A percentile compares a stretch with the other conserved stretches of the same genome.
Evolutionary conservation across 129 eudicot genomes (phyloP).

Genomic region (Pseudognaphalium luteoalbum): DNA sequence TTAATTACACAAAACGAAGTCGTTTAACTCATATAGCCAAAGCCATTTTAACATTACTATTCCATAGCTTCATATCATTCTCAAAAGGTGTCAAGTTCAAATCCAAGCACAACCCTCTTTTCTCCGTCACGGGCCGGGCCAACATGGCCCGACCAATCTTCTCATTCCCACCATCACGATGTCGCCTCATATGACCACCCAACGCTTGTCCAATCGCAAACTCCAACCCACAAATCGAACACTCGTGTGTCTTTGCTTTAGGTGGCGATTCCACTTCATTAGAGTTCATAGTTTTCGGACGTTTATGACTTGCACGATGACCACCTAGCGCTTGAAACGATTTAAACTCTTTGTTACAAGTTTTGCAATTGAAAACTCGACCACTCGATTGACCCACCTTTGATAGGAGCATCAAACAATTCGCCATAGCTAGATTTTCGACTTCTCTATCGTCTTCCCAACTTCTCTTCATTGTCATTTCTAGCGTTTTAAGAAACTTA

Average conservation of each 20-base stretch:
- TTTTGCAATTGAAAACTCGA: slow-evolving; percentile 45
- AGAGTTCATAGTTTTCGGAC: background rate
- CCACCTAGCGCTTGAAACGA: slow-evolving; percentile 68
- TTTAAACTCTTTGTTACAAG: slow-evolving; percentile 36
- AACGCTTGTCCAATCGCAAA: slow-evolving; percentile 57
- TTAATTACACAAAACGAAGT: background rate
- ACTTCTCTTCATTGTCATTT: slow-evolving; percentile 37
- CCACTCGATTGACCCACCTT: slow-evolving; percentile 27
- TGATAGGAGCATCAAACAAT: slow-evolving; percentile 50
- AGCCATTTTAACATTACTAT: slow-evolving; percentile 23
- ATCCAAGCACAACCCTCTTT: slow-evolving; percentile 44
- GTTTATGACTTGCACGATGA: slow-evolving; percentile 66
- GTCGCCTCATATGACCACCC: slow-evolving; percentile 76
- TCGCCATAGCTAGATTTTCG: slow-evolving; percentile 52
- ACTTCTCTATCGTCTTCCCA: slow-evolving; percentile 35
- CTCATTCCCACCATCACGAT: slow-evolving; percentile 33
- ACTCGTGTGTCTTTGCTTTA: slow-evolving; percentile 46
- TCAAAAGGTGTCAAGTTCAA: slow-evolving; percentile 51
- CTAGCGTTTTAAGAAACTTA: background rate
- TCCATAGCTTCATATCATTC: slow-evolving; percentile 37
- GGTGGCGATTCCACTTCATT: background rate
- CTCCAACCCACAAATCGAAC: slow-evolving; percentile 50
- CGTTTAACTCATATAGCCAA: slow-evolving; percentile 20
- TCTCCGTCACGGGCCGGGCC: slow-evolving; percentile 15
- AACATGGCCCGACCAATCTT: background rate